Base-by-base conservation (phyloP, 2,329 filamentous ascomycete genomes). In the Apiospora pterosperma region DNA sequence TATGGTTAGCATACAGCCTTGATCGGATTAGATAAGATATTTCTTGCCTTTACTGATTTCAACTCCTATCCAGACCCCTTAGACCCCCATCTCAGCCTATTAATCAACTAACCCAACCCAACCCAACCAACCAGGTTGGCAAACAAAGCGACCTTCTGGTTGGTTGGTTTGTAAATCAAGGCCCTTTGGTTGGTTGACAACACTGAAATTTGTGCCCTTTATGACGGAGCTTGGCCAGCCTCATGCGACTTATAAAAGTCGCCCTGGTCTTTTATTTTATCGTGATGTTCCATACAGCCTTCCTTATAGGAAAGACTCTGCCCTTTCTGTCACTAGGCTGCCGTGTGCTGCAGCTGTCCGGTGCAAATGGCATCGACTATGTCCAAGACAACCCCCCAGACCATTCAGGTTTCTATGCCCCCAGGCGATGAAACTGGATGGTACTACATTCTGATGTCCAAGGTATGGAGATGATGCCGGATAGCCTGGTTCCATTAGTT, bases 391-490 rank as follows among this genome's bases (percentile, higher is more conserved):
- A 69, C 68, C 14, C 72, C 73, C 63, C 68, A 76, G 68, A 74
- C 73, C 34, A 71, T 75, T 64, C 70, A 73, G 38, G 65, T 69
- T 25, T 72, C 73, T 66, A 76, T 75, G 62, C 70, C 69, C 34
- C 76, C 76, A 39, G 77, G 76, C 34, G 70, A 69, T 61, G 68
- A 76, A 66, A 79, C 77, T 4, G 76, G 75, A 38, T 61, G 74
- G 61, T 79, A 78, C 66, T 77, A 78, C 62, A 78, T 79, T 36
- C 72, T 76, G 21, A 70, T 79, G 63, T 76, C 76, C 36, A 79
- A 79, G 69, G 77, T 79, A 68, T 67, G 71, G 73, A 38, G 23
- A n/a, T n/a, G n/a, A n/a, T 28, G 28, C 28, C 28, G 25, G 1
- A 16, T 14, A 28, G 44, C 14, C 28, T 12, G n/a, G 28, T 28